Evolutionary conservation across 192 early-diverging fungal species (phyloP), one percentile per base, ranked within the genome.

Genomic region (Anaeromyces robustus): DNA sequence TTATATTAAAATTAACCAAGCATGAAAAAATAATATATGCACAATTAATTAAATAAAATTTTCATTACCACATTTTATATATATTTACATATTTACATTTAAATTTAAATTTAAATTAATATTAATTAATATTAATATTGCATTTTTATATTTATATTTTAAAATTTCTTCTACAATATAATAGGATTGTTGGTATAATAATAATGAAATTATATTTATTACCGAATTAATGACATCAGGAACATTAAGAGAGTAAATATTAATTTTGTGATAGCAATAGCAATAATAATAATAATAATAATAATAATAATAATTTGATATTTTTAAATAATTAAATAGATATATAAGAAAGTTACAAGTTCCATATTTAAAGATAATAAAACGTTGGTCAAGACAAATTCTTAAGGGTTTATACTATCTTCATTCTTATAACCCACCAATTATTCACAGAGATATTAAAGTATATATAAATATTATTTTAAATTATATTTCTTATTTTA

Each of bases 181-280:
- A 87, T 37, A 31, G 80, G 83, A 88, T 79, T 86, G 84, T 22
- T 85, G 83, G 77, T 86, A 88, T 79, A 88, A 84, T n/a, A 86
- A 83, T 59, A 91, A 94, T 52, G 86, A 90, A 79, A 87, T 96
- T 77, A 91, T 89, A 80, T 96, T 96, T 84, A 89, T 96, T n/a
- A 96, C 95, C 26, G 95, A 96, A 82, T 86, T 96, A 68, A 96
- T 96, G 95, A 93, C 93, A 11, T 93, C 93, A 12, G 94, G 94
- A 28, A 95, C 94, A 9, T 85, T 96, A 43, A 93, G 92, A 80
- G 86, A 88, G 77, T 96, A 94, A 81, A 88, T 95, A 77, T 68
- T 39, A 39, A 4, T n/a, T n/a, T n/a, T n/a, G n/a, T n/a, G n/a
- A n/a, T n/a, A n/a, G n/a, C n/a, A 34, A 34, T 34, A 34, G 12